Base-by-base conservation (phyloP, 2,329 filamentous ascomycete species). In the Calonectria pseudoturangicola region DNA sequence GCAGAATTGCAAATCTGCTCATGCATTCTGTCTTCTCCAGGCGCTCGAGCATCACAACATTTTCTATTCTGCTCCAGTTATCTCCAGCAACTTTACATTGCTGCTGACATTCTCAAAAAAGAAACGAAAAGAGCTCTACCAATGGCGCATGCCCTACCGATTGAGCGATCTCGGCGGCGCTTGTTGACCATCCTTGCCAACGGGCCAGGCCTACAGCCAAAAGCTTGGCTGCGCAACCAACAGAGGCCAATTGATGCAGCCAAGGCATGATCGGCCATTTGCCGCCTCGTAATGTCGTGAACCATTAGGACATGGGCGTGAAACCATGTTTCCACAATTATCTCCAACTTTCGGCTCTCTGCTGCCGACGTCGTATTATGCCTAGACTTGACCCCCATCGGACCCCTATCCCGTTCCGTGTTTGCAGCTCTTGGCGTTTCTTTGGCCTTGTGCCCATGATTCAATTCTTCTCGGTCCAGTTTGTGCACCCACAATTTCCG, bases 281-380 rank as follows among this genome's bases (percentile, higher is more conserved):
- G 30, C 30, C 30, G 21, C 2, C 30, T 58, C 54, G 54, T 39
- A 58, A 56, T 58, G 9, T 33, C 33, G 36, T 21, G 30, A 58
- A 39, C 54, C 30, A 25, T 36, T n/a, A n/a, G n/a, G 18, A 21
- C 43, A 45, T n/a, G 18, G 16, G 18, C 43, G 7, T 45, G 18
- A 21, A 27, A 30, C 33, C 18, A 54, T 12, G 54, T 58, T 39
- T 27, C 54, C 54, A 58, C 54, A 58, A 25, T 45, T 45, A n/a
- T 18, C 43, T 21, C 43, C 41, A 43, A 36, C 33, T n/a, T 21
- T 25, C 51, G 30, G 30, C 51, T 28, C 10, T 56, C n/a, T 36
- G 9, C 51, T 56, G 51, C 51, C 54, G 54, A 58, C 4, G 33
- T 58, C 54, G 54, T 58, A 58, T 58, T 58, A 58, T 58, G 54